Conservation (phyloP, 2,329 filamentous ascomycete genomes). For the Metarhizium rileyi region DNA sequence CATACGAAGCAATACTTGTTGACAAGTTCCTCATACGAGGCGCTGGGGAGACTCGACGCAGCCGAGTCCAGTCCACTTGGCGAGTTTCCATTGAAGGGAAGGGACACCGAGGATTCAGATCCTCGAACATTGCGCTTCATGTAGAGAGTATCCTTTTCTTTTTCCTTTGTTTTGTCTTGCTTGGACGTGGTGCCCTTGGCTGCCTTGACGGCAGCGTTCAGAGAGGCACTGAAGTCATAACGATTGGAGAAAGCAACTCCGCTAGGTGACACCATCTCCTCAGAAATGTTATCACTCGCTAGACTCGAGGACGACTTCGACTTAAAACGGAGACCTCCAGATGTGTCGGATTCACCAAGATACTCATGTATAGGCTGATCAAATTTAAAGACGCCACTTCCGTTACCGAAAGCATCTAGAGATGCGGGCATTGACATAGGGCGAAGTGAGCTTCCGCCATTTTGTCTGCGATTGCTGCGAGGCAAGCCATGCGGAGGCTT, state of each 20-base stretch:
- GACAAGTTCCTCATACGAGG: constrained; percentile 91
- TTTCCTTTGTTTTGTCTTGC: constrained; percentile 13
- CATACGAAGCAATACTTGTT: constrained; percentile 99
- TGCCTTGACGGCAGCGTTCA: constrained; percentile 70
- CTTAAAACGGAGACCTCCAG: constrained; percentile 57
- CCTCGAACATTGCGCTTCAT: constrained; percentile 39
- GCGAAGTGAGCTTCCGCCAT: constrained; percentile 29
- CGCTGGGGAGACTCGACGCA: constrained; percentile 55
- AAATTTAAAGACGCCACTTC: constrained; percentile 45
- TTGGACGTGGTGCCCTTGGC: constrained; percentile 50
- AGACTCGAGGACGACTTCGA: constrained; percentile 54
- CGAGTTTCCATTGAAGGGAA: neutral
- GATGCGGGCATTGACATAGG: constrained; percentile 47
- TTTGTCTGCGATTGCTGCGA: constrained; percentile 52
- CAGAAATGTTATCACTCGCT: constrained; percentile 50
- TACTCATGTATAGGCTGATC: constrained; percentile 52
- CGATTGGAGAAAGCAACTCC: constrained; percentile 79
- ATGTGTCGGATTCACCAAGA: constrained; percentile 49
- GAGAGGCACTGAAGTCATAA: constrained; percentile 92
- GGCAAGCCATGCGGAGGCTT: constrained; percentile 48
- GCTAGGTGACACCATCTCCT: constrained; percentile 43
- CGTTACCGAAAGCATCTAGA: constrained; percentile 63
- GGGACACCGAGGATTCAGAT: constrained; percentile 8
- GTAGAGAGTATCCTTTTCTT: constrained; percentile 49
- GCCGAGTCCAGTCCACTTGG: constrained; percentile 17